Conservation (phyloP, 495 filamentous ascomycete genomes). For the Tetracladium setigerum region DNA sequence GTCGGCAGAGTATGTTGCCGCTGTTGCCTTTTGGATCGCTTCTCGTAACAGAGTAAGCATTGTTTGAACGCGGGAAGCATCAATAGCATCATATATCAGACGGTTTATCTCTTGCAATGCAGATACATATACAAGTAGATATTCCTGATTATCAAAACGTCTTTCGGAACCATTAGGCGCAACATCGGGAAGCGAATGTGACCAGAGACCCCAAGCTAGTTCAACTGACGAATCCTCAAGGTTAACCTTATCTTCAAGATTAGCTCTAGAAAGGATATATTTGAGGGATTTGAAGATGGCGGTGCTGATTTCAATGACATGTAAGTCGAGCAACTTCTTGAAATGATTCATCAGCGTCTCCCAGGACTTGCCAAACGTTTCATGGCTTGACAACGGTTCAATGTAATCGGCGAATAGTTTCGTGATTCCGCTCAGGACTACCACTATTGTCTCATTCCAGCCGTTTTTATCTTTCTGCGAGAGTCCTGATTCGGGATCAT, state of each 20-base stretch:
- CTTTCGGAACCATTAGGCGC: constrained; percentile 35
- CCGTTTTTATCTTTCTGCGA: constrained; percentile 37
- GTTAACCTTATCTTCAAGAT: constrained; percentile 32
- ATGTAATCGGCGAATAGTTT: constrained; percentile 63
- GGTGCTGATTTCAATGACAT: constrained; percentile 60
- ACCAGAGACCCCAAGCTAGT: constrained; percentile 69
- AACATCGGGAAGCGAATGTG: constrained; percentile 47
- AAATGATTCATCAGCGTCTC: constrained; percentile 60
- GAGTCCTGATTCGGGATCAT: constrained; percentile 9
- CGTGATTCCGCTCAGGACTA: constrained; percentile 63
- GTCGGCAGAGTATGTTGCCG: constrained; percentile 72
- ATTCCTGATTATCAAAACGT: constrained; percentile 61
- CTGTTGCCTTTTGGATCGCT: constrained; percentile 50
- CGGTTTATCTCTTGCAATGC: constrained; percentile 73
- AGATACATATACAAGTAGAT: constrained; percentile 69
- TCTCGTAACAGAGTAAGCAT: constrained; percentile 56
- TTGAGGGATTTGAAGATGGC: constrained; percentile 62
- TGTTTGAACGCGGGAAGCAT: constrained; percentile 48
- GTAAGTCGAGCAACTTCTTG: constrained; percentile 47
- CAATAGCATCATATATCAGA: constrained; percentile 59
- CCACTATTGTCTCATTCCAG: constrained; percentile 73
- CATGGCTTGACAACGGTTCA: constrained; percentile 47
- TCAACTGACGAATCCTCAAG: constrained; percentile 51
- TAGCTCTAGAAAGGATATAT: constrained; percentile 53
- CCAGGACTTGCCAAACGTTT: constrained; percentile 57